Conservation (phyloP, 192 early-diverging fungal genomes). For the Spizellomyces punctatus region DNA sequence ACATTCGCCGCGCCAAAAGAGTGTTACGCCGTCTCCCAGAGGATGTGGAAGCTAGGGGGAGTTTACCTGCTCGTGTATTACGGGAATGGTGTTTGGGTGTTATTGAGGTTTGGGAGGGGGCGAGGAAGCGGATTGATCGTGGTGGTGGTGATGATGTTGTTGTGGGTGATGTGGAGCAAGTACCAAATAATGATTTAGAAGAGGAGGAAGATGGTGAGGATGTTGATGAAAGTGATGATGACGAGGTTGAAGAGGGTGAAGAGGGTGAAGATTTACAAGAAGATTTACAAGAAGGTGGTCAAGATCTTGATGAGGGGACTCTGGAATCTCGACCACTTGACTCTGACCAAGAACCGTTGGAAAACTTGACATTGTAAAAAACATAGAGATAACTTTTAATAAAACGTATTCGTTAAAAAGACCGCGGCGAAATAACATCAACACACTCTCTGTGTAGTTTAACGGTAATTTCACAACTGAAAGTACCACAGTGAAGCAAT, state of each 20-base stretch:
- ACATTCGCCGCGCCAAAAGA: no score
- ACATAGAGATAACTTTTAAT: no score
- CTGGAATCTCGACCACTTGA: no score
- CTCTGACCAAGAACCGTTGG: no score
- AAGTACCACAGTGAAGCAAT: no score
- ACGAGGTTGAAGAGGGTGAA: constrained; percentile 35
- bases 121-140: constrained; percentile 22
- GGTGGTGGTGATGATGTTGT: constrained; percentile 51
- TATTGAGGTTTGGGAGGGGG: not conserved
- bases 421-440: no score
- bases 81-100: not conserved
- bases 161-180: constrained; percentile 51
- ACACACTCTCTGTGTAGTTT: no score
- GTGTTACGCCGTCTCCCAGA: not conserved
- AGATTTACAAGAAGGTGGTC: constrained; percentile 26
- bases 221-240: constrained; percentile 43
- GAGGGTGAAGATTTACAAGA: constrained; percentile 36
- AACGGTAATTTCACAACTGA: no score
- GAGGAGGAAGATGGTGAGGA: constrained; percentile 50
- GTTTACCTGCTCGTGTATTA: not conserved
- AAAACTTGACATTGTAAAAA: no score
- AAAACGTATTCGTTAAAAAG: no score
- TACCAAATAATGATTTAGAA: constrained; percentile 61
- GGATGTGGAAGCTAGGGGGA: constrained; percentile 37
- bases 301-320: constrained; percentile 7